These are phyloP conservation scores for Fusarium nelsonii DNA, from an alignment of 2,329 filamentous ascomycete species.

Conservation along the genomic window DNA sequence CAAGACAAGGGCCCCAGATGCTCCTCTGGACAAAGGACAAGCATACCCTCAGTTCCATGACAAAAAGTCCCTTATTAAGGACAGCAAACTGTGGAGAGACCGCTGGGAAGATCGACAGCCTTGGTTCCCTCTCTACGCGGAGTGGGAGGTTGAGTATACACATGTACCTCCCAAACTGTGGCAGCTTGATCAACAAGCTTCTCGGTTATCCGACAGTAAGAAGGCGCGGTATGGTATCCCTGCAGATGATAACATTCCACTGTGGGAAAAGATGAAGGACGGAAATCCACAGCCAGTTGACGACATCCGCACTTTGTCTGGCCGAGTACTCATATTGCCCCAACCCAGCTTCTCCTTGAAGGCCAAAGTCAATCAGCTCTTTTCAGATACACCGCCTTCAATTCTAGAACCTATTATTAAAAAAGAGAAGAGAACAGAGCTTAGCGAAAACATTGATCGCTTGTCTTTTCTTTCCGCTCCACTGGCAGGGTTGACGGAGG, in stretches of 20 bases:
- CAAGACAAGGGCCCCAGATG: no score
- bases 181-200: slow-evolving; percentile 47
- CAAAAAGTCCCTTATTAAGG: no score
- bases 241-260: no score
- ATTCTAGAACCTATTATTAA: no score
- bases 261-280: no score
- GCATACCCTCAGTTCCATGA: background rate
- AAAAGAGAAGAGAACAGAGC: no score
- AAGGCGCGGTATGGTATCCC: background rate
- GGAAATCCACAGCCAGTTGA: no score
- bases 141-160: slow-evolving; percentile 60
- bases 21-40: no score
- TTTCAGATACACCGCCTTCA: background rate
- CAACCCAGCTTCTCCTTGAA: background rate
- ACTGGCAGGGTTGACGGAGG: background rate
- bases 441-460: no score
- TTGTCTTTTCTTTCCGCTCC: background rate
- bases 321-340: background rate
- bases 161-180: slow-evolving; percentile 54
- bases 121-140: slow-evolving; percentile 55
- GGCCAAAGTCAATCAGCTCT: background rate
- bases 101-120: background rate
- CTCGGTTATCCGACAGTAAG: slow-evolving; percentile 19
- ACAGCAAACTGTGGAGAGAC: background rate
- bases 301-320: no score